Evolutionary conservation across 1,284 basidiomycete genomes (phyloP), one percentile per base, ranked within the genome.

Genomic region (Tylopilus sp.): DNA sequence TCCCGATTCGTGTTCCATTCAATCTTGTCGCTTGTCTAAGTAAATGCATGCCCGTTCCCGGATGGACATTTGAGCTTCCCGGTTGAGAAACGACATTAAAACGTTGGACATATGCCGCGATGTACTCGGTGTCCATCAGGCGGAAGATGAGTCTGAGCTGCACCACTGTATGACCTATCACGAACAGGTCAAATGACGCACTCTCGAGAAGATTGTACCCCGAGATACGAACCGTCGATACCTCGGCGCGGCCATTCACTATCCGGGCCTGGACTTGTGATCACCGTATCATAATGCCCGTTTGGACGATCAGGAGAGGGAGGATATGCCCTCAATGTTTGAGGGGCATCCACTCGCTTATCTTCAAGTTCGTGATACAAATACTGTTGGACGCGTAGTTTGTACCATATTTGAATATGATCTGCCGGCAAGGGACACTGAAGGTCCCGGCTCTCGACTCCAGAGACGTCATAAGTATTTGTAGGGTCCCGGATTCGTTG

Each of bases 131-230:
- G 6, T 16, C 16, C 19, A 19, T 12, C 13, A 29, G 33, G 26
- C 8, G 1, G 15, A 68, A 61, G 24, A 68, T 13, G 8, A 67
- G 33, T 6, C 49, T 16, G 6, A 67, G 57, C 24, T 67, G 66
- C 9, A 52, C 53, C 24, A 68, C n/a, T 33, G 5, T 54, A 16
- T 41, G 12, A n/a, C n/a, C n/a, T n/a, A n/a, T n/a, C n/a, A n/a
- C n/a, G n/a, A n/a, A n/a, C n/a, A n/a, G n/a, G n/a, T n/a, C n/a
- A n/a, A 41, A 13, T 16, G 18, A 10, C 18, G 10, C 18, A 41
- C 10, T 41, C 10, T 16, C n/a, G n/a, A n/a, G 4, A 41, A 41
- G 10, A 41, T 41, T 15, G 12, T 15, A 41, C 4, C 6, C n/a
- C 8, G 22, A 38, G n/a, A n/a, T n/a, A 13, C 24, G 22, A 36